These are phyloP conservation scores for Cystobasidium slooffiae DNA, from an alignment of 1,284 basidiomycete genomes.

Conservation along the genomic window DNA sequence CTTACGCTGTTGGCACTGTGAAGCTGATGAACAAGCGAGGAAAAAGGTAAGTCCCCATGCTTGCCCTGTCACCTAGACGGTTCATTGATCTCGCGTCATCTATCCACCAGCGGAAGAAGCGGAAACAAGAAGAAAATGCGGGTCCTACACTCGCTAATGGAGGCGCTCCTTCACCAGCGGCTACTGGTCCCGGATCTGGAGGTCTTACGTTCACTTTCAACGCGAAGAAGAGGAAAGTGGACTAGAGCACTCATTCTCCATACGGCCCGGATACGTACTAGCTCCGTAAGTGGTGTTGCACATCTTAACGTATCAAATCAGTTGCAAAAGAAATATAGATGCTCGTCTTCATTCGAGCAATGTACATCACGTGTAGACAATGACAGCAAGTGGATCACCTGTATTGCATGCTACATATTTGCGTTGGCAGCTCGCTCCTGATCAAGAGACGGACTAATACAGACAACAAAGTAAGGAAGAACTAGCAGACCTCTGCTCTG, in stretches of 20 bases:
- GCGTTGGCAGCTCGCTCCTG: no score
- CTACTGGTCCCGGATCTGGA: constrained; percentile 4
- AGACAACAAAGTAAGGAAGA: neutral
- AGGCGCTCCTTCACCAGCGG: constrained; percentile 25
- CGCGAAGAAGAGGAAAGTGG: constrained; percentile 20
- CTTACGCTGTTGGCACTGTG: neutral
- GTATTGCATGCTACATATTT: no score
- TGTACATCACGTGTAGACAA: no score
- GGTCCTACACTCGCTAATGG: neutral
- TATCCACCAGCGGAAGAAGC: constrained; percentile 18
- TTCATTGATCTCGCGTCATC: neutral
- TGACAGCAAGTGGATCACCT: no score
- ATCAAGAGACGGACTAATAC: neutral
- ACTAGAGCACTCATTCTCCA: neutral
- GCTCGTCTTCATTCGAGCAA: no score
- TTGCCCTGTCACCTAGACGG: neutral
- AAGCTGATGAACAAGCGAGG: constrained; percentile 33
- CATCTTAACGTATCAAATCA: no score
- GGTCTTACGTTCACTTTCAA: constrained; percentile 5
- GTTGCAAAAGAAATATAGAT: no score
- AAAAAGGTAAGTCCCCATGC: constrained; percentile 11
- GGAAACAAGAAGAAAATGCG: constrained; percentile 28
- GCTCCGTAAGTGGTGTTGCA: no score
- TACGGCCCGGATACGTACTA: neutral
- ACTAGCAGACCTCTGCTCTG: neutral